These are phyloP conservation scores for Tulasnella calospora DNA, from an alignment of 768 basidiomycete genomes.

Conservation along the genomic window DNA sequence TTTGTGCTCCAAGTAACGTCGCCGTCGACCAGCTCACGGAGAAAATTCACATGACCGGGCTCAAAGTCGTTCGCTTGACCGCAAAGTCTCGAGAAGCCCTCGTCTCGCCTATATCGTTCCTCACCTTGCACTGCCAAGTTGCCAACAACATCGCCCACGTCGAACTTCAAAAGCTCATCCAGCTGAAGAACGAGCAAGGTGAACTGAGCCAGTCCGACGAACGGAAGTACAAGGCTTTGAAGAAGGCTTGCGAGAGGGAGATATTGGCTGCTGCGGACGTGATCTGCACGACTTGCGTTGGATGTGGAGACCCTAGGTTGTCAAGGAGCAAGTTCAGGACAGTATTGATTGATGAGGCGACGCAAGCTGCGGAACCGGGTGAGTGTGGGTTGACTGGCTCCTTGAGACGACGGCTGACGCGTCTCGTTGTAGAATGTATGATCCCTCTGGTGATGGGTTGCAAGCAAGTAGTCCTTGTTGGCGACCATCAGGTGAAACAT, in stretches of 20 bases:
- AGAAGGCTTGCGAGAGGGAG: constrained; percentile 95
- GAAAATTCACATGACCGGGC: constrained; percentile 97
- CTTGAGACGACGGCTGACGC: constrained; percentile 4
- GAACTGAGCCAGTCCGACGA: constrained; percentile 96
- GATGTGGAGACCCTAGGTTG: constrained; percentile 92
- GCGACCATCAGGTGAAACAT: constrained; percentile 65
- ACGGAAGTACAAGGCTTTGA: constrained; percentile 94
- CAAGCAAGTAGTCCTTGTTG: constrained; percentile 97
- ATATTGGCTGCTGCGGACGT: constrained; percentile 93
- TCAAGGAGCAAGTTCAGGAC: constrained; percentile 98
- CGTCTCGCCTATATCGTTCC: constrained; percentile 89
- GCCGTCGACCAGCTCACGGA: constrained; percentile 98
- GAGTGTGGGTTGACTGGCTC: constrained; percentile 30
- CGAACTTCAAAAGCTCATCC: constrained; percentile 96
- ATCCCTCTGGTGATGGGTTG: constrained; percentile 97
- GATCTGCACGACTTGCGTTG: constrained; percentile 97
- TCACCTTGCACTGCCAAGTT: constrained; percentile 96
- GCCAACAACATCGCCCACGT: constrained; percentile 94
- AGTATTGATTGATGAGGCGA: constrained; percentile 96
- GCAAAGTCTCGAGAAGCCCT: constrained; percentile 98
- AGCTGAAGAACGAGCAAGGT: constrained; percentile 95
- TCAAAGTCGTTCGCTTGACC: constrained; percentile 95
- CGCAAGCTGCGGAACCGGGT: constrained; percentile 97
- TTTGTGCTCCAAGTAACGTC: constrained; percentile 98
- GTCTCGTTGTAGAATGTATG: constrained; percentile 81